Percentiles rank a stretch among this genome's conserved stretches.
phyloP scores from a whole-genome alignment of 2,329 filamentous ascomycete species.

The Diaporthe sp. region DNA sequence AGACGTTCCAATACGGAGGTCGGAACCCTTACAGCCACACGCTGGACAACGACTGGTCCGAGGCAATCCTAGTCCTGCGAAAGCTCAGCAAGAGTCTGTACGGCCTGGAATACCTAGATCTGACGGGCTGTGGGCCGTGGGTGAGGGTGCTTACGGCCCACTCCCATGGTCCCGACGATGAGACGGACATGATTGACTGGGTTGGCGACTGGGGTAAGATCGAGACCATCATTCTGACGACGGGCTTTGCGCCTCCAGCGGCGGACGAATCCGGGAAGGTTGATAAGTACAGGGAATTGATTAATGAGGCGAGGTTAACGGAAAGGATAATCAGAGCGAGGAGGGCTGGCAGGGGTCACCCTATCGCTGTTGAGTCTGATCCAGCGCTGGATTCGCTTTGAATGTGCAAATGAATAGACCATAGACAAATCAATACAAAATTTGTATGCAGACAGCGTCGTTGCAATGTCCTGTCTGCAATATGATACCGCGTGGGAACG shows the following conservation, averaged over 20 bases:
- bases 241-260: conserved; percentile 54
- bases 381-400: background rate
- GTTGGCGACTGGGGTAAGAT: conserved; percentile 66
- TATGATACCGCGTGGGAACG: too few relatives aligned
- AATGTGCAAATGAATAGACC: background rate
- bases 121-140: conserved; percentile 72
- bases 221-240: conserved; percentile 56
- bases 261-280: conserved; percentile 49
- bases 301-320: conserved; percentile 54
- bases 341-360: conserved; percentile 62
- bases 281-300: conserved; percentile 51
- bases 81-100: conserved; percentile 68
- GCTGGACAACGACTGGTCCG: conserved; percentile 70
- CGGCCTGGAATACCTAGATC: conserved; percentile 70
- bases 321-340: conserved; percentile 61
- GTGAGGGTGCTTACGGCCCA: conserved; percentile 58
- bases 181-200: conserved; percentile 67
- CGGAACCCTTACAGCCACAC: conserved; percentile 70
- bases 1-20: conserved; percentile 63
- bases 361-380: conserved; percentile 63
- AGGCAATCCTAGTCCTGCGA: conserved; percentile 68
- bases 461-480: background rate
- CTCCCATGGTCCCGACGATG: conserved; percentile 45
- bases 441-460: background rate
- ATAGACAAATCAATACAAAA: background rate